Evolutionary conservation across 441 rosid genomes (phyloP).

Genomic region (Isatis lusitanica): DNA sequence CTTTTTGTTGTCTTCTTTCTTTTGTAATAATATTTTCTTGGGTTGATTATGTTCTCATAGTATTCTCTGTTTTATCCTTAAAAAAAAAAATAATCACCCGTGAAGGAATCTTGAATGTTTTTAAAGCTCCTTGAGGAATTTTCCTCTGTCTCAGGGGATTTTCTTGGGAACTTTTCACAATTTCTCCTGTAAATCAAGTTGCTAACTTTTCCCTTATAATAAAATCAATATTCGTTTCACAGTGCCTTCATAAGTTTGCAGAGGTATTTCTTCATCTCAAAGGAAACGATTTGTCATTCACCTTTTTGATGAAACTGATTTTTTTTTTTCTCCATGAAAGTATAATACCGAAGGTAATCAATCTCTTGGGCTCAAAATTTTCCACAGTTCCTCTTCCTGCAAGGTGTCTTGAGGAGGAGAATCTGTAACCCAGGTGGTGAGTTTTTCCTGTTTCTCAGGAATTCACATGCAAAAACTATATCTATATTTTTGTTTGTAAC

Average conservation of each 20-base stretch:
- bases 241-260: slow-evolving; percentile 34
- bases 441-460: slow-evolving; percentile 26
- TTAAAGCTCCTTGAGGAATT: slow-evolving; percentile 16
- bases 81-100: slow-evolving; percentile 3
- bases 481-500: background rate
- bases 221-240: slow-evolving; percentile 26
- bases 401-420: slow-evolving; percentile 26
- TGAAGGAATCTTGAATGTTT: slow-evolving; percentile 34
- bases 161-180: slow-evolving; percentile 19
- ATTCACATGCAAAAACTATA: slow-evolving; percentile 27
- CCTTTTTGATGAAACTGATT: background rate
- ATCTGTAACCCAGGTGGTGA: slow-evolving; percentile 20
- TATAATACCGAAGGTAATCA: background rate
- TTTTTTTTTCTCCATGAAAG: background rate
- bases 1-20: background rate
- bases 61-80: slow-evolving; percentile 24
- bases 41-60: slow-evolving; percentile 17
- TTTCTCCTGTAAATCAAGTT: slow-evolving; percentile 17
- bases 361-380: slow-evolving; percentile 1
- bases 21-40: background rate
- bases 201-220: slow-evolving; percentile 5
- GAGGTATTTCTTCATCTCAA: slow-evolving; percentile 41
- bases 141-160: slow-evolving; percentile 9
- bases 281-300: slow-evolving; percentile 29
- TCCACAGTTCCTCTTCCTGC: slow-evolving; percentile 11